Conservation (phyloP, 306 rosid genomes). For the Citrullus amarus region DNA sequence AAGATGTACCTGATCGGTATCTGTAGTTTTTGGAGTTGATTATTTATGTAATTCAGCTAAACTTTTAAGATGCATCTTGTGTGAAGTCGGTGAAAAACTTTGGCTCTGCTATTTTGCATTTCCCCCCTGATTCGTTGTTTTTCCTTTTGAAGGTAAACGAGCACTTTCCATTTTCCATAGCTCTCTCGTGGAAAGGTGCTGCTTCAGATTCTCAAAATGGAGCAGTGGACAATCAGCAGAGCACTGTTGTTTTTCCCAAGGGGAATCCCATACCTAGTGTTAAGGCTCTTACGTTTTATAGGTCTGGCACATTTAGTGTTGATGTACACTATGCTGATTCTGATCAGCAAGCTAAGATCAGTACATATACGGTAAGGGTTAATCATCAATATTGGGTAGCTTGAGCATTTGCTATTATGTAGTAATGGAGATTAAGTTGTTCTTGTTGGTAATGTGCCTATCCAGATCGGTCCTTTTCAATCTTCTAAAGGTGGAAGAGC, state of each 20-base stretch:
- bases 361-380: constrained; percentile 62
- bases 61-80: not conserved
- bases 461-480: constrained; percentile 89
- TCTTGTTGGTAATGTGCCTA: not conserved
- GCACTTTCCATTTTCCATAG: constrained; percentile 64
- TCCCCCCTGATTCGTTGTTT: not conserved
- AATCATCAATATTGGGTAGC: not conserved
- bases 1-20: not conserved
- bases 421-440: not conserved
- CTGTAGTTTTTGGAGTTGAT: not conserved
- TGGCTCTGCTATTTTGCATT: not conserved
- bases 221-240: constrained; percentile 40
- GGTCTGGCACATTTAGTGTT: constrained; percentile 59
- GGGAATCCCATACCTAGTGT: constrained; percentile 71
- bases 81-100: not conserved
- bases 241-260: constrained; percentile 60
- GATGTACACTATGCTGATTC: constrained; percentile 61
- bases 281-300: constrained; percentile 62
- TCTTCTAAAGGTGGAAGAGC: constrained; percentile 42
- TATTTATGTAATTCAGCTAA: not conserved
- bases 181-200: constrained; percentile 73
- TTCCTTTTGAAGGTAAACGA: constrained; percentile 53
- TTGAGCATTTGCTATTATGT: not conserved
- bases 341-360: constrained; percentile 56
- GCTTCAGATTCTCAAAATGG: constrained; percentile 54